These are phyloP conservation scores for Aspergillus alliaceus DNA, from an alignment of 2,329 filamentous ascomycete species.

Conservation along the genomic window DNA sequence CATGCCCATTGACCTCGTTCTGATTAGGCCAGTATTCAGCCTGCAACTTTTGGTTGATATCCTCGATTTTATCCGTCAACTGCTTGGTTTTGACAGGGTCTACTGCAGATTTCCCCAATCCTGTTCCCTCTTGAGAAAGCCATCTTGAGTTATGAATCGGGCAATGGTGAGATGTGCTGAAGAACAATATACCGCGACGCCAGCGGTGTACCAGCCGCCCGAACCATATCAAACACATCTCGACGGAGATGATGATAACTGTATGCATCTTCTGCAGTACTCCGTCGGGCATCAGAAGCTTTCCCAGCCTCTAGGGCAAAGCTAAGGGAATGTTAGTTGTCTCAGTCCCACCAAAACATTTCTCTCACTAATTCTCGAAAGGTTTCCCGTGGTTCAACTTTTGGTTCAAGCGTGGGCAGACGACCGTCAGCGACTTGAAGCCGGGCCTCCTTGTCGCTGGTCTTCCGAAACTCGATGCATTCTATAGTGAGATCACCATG, in stretches of 20 bases:
- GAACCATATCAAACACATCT: slow-evolving; percentile 67
- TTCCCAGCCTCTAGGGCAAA: slow-evolving; percentile 78
- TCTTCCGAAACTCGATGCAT: too few relatives aligned
- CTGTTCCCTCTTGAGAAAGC: slow-evolving; percentile 50
- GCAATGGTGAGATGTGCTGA: slow-evolving; percentile 87
- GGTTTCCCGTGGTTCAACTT: too few relatives aligned
- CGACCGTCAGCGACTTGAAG: too few relatives aligned
- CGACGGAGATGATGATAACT: slow-evolving; percentile 86
- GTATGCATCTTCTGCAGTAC: slow-evolving; percentile 60
- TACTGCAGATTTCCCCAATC: too few relatives aligned
- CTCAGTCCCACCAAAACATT: too few relatives aligned
- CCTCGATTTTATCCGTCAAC: slow-evolving; percentile 71
- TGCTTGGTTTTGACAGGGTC: slow-evolving; percentile 56
- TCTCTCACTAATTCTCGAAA: too few relatives aligned
- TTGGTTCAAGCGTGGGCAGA: too few relatives aligned
- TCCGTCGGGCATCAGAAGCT: slow-evolving; percentile 42
- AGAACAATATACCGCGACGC: slow-evolving; percentile 80
- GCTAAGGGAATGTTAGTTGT: too few relatives aligned
- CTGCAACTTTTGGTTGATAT: slow-evolving; percentile 73
- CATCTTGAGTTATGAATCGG: slow-evolving; percentile 69
- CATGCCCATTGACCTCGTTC: slow-evolving; percentile 49
- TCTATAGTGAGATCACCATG: too few relatives aligned
- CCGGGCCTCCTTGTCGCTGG: too few relatives aligned
- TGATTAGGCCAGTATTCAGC: slow-evolving; percentile 64
- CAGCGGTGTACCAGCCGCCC: slow-evolving; percentile 63